A percentile compares a stretch with the other conserved stretches of the same genome.
These are phyloP conservation scores for Boletus rubescentipes DNA, from an alignment of 768 basidiomycete genomes.

Conservation along the genomic window DNA sequence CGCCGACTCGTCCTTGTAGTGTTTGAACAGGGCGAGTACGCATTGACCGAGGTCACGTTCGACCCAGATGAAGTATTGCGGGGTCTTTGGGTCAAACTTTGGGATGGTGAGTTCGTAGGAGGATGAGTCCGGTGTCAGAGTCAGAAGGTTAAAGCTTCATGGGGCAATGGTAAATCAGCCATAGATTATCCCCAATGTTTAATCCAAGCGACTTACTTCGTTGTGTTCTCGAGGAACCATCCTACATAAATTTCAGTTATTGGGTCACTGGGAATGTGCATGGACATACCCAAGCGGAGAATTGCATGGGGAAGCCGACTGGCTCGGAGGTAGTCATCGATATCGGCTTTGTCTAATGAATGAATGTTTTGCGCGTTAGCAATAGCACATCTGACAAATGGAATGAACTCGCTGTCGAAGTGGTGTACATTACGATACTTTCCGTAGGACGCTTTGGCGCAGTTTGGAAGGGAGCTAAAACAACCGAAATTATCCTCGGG, in stretches of 20 bases:
- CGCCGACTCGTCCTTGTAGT: conserved; percentile 22
- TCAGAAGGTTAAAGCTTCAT: conserved; percentile 9
- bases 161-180: too few relatives aligned
- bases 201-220: conserved; percentile 13
- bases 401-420: conserved; percentile 22
- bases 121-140: conserved; percentile 5
- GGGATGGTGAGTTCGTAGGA: conserved; percentile 22
- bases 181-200: too few relatives aligned
- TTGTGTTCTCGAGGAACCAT: conserved; percentile 27
- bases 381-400: neutral
- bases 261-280: too few relatives aligned
- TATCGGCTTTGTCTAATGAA: conserved; percentile 22
- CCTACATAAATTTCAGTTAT: conserved; percentile 9
- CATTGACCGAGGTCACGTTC: conserved; percentile 25
- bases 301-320: conserved; percentile 18
- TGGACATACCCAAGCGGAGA: conserved; percentile 20
- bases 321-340: conserved; percentile 25
- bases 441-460: conserved; percentile 16
- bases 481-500: neutral
- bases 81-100: conserved; percentile 16
- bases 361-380: neutral
- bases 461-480: conserved; percentile 21
- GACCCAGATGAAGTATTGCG: conserved; percentile 25
- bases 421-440: conserved; percentile 27
- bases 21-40: conserved; percentile 21